Percentiles rank a stretch among this genome's conserved stretches.
Evolutionary conservation across 495 filamentous ascomycete species (phyloP).

Genomic region (Bryoglossum gracile): DNA sequence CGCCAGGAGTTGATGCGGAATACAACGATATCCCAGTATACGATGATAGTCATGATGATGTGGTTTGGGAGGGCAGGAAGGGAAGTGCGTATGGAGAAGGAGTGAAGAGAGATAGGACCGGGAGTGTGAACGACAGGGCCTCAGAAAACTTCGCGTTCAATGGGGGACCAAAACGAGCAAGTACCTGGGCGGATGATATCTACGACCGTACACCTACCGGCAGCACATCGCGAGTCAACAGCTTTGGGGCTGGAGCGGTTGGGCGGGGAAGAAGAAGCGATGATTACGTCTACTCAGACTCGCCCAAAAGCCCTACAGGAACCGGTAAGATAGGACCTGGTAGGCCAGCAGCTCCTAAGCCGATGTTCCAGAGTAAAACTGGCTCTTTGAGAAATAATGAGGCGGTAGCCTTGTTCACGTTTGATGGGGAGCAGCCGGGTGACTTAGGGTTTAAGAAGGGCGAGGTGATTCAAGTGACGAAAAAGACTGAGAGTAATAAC

Average conservation of each 20-base stretch:
- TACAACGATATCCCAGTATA: slow-evolving; percentile 96
- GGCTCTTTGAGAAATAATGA: slow-evolving; percentile 68
- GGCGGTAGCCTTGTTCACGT: slow-evolving; percentile 82
- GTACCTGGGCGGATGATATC: slow-evolving; percentile 83
- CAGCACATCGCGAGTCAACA: slow-evolving; percentile 42
- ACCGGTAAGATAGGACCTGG: slow-evolving; percentile 41
- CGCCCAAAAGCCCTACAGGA: slow-evolving; percentile 29
- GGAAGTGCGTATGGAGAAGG: slow-evolving; percentile 75
- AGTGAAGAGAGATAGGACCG: slow-evolving; percentile 50
- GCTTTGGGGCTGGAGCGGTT: slow-evolving; percentile 27
- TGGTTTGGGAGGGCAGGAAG: slow-evolving; percentile 81
- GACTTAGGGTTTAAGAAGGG: slow-evolving; percentile 97
- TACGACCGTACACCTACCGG: slow-evolving; percentile 60
- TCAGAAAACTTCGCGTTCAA: slow-evolving; percentile 41
- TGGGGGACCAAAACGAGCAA: slow-evolving; percentile 57
- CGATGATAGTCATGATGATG: slow-evolving; percentile 78
- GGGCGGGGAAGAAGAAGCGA: slow-evolving; percentile 39
- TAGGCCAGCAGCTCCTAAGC: slow-evolving; percentile 81
- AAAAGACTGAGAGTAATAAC: slow-evolving; percentile 84
- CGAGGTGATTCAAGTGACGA: slow-evolving; percentile 92
- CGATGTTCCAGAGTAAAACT: slow-evolving; percentile 62
- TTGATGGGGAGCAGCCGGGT: slow-evolving; percentile 87
- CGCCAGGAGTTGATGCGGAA: slow-evolving; percentile 53
- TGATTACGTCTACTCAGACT: slow-evolving; percentile 55
- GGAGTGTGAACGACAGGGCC: slow-evolving; percentile 27